Conservation (phyloP, 352 stramenopile genomes). For the Elongisporangium prolatum region DNA sequence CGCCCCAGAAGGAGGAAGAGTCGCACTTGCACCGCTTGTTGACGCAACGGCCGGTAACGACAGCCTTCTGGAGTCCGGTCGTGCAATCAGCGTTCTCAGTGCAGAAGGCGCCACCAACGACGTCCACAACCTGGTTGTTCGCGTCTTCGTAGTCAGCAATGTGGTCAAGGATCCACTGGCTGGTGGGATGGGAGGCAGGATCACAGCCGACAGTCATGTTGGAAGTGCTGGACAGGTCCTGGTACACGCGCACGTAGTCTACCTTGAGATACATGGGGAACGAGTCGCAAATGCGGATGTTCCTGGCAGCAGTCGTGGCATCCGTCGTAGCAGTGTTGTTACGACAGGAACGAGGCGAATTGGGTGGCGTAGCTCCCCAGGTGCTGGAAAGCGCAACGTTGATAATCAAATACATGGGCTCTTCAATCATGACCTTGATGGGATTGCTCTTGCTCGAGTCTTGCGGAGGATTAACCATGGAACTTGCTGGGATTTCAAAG, state of each 20-base stretch:
- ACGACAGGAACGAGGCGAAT: conserved; percentile 25
- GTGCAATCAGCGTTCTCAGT: conserved; percentile 46
- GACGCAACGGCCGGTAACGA: conserved; percentile 29
- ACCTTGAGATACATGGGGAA: conserved; percentile 77
- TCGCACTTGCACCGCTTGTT: conserved; percentile 25
- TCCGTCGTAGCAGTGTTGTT: conserved; percentile 37
- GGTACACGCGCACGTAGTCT: conserved; percentile 59
- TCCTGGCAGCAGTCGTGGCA: conserved; percentile 14
- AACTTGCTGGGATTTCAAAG: conserved; percentile 73
- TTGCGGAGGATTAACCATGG: conserved; percentile 49
- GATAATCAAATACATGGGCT: conserved; percentile 90
- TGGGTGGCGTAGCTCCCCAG: conserved; percentile 61
- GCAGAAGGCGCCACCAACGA: conserved; percentile 44
- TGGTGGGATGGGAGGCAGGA: conserved; percentile 43
- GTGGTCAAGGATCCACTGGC: conserved; percentile 56
- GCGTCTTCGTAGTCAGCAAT: conserved; percentile 45
- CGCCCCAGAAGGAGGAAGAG: conserved; percentile 41
- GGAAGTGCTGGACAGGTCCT: conserved; percentile 22
- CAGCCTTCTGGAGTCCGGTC: conserved; percentile 16
- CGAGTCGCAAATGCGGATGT: conserved; percentile 34
- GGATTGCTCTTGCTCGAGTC: conserved; percentile 43
- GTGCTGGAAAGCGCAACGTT: conserved; percentile 87
- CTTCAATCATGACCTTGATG: conserved; percentile 84
- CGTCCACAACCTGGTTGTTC: conserved; percentile 36
- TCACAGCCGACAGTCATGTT: conserved; percentile 48